phyloP scores from a whole-genome alignment of 768 basidiomycete genomes.

The Mycena polygramma region DNA sequence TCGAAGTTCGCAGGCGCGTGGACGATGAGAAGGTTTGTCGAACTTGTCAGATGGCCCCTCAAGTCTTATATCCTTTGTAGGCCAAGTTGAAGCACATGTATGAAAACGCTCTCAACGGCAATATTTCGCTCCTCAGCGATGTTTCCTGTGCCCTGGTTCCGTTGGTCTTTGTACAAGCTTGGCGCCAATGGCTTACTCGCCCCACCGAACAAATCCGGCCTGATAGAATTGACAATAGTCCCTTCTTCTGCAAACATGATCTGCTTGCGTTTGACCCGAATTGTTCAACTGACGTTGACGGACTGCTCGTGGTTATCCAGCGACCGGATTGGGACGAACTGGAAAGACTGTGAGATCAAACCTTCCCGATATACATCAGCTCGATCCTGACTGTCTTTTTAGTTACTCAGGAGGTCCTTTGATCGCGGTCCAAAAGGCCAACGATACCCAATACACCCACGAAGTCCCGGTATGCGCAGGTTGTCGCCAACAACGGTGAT shows the following conservation, averaged over 20 bases:
- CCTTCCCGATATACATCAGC: constrained; percentile 11
- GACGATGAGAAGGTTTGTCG: constrained; percentile 83
- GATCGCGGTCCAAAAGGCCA: constrained; percentile 60
- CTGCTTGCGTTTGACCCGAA: constrained; percentile 78
- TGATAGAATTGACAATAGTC: constrained; percentile 68
- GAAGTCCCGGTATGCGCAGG: constrained; percentile 69
- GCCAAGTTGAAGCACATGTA: constrained; percentile 74
- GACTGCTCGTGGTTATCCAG: constrained; percentile 67
- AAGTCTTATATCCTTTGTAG: constrained; percentile 51
- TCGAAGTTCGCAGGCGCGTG: constrained; percentile 71
- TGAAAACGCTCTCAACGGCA: constrained; percentile 64
- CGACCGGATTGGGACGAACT: constrained; percentile 76
- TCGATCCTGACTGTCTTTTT: constrained; percentile 25
- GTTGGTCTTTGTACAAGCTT: constrained; percentile 71
- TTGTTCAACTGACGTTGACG: constrained; percentile 68
- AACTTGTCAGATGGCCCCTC: constrained; percentile 22
- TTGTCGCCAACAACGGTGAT: constrained; percentile 72
- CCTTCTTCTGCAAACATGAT: constrained; percentile 77
- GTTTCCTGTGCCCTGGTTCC: constrained; percentile 71
- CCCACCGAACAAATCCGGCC: constrained; percentile 72
- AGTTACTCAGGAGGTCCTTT: constrained; percentile 73
- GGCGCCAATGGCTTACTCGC: constrained; percentile 77
- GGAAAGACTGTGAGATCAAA: constrained; percentile 64
- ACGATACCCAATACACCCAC: constrained; percentile 55
- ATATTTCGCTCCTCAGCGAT: constrained; percentile 60